Evolutionary conservation across 305 asterid species (phyloP), one percentile per base, ranked within the genome.

Genomic region (Rubia occidens): DNA sequence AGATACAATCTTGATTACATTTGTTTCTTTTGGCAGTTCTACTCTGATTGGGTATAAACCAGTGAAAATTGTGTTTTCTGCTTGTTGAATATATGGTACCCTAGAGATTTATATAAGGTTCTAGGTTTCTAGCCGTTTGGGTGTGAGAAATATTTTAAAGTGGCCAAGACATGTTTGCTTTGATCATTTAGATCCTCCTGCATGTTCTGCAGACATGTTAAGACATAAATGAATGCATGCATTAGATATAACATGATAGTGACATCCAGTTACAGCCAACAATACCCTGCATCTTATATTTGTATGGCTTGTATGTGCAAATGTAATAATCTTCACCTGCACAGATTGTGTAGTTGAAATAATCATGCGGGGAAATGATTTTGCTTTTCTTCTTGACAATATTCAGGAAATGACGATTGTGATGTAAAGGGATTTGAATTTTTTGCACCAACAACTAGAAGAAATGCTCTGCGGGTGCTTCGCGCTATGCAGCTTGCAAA

Each of bases 401-500:
- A 77, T 75, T 72, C 82, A 95, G 99, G 98, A 76, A 71, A 65
- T 15, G 84, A 80, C 71, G 69, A 67, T 70, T 63, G 72, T 74
- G 80, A 59, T 68, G 82, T 76, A 8, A 82, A 85, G 55, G 90
- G 89, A 35, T 95, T 89, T 82, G 92, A 89, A 76, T 88, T 95
- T 72, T 76, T 75, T 69, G 98, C 99, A 64, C 99, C 98, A 51
- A 95, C 99, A 51, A 91, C 99, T 72, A 82, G 85, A 47, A 83
- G 89, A 81, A 95, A 95, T 86, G 85, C 95, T 59, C 78, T 84
- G 85, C 84, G 97, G 76, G 94, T 95, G 74, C 86, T 95, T 77
- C 99, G 99, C 78, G 99, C 99, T 53, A 88, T 91, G 98, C 99
- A 95, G 85, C 95, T 95, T 77, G 79, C 85, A 59, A 95, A 85